phyloP scores from a whole-genome alignment of 129 eudicot genomes.

The Flaveria bidentis region DNA sequence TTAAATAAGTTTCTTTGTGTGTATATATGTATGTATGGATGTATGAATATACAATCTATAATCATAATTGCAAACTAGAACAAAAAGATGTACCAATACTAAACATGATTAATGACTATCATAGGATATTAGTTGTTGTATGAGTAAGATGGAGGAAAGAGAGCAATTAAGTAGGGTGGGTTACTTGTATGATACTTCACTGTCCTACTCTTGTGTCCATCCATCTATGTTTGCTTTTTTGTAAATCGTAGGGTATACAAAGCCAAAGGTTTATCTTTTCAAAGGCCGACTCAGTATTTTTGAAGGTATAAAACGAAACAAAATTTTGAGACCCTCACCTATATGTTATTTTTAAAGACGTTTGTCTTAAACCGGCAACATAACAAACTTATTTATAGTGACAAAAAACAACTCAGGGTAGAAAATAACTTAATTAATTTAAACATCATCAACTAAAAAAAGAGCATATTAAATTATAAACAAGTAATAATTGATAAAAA shows the following conservation, averaged over 20 bases:
- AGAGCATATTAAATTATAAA: no score
- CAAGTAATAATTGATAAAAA: no score
- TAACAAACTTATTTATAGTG: no score
- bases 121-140: neutral
- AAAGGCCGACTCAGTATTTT: no score
- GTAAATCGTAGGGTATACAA: neutral
- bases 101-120: neutral
- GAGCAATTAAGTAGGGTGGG: conserved; percentile 25
- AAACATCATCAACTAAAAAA: no score
- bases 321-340: no score
- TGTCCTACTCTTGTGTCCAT: conserved; percentile 24
- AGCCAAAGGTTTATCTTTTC: neutral
- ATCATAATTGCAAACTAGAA: neutral
- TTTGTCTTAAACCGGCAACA: no score
- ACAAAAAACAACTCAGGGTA: no score
- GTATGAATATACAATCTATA: neutral
- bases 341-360: no score
- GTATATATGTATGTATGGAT: neutral
- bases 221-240: conserved; percentile 19
- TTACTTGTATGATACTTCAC: conserved; percentile 29
- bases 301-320: no score
- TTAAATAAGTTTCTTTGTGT: no score
- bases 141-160: neutral
- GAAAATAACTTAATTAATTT: no score
- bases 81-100: neutral